Evolutionary conservation across 352 stramenopile genomes (phyloP).

Genomic region (Thalassiosira mediterranea): DNA sequence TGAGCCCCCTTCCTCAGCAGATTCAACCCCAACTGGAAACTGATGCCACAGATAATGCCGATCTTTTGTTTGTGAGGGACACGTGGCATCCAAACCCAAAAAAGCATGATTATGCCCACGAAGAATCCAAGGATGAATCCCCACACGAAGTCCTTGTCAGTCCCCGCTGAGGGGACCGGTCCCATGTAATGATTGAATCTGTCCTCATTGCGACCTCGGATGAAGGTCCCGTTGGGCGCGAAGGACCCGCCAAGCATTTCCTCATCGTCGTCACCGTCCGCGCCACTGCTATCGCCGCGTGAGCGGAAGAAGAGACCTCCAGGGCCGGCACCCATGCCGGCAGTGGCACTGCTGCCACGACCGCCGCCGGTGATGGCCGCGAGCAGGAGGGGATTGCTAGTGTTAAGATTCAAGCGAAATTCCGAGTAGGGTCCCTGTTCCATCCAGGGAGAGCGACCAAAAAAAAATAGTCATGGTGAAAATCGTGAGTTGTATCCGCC

Average conservation of each 20-base stretch:
- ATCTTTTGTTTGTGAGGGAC: constrained; percentile 84
- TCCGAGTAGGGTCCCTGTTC: constrained; percentile 75
- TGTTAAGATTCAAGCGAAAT: constrained; percentile 82
- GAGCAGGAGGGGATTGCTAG: constrained; percentile 50
- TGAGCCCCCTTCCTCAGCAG: constrained; percentile 52
- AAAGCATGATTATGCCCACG: constrained; percentile 82
- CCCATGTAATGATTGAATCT: constrained; percentile 21
- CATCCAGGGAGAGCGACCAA: too few relatives aligned
- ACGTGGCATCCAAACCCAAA: constrained; percentile 85
- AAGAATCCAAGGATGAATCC: constrained; percentile 84
- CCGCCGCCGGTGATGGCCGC: constrained; percentile 38
- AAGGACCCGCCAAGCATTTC: constrained; percentile 34
- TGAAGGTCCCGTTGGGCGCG: constrained; percentile 14
- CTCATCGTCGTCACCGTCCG: constrained; percentile 3
- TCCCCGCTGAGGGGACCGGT: constrained; percentile 56
- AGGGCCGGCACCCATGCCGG: background rate
- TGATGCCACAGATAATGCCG: constrained; percentile 83
- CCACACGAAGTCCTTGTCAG: constrained; percentile 81
- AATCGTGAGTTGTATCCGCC: too few relatives aligned
- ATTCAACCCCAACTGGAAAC: constrained; percentile 71
- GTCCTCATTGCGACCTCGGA: constrained; percentile 1
- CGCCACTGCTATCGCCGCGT: background rate
- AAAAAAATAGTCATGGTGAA: too few relatives aligned
- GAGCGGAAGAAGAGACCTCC: constrained; percentile 45
- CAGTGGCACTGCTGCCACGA: background rate